Evolutionary conservation across 2,329 filamentous ascomycete genomes (phyloP).

Genomic region (Cercospora janseana): DNA sequence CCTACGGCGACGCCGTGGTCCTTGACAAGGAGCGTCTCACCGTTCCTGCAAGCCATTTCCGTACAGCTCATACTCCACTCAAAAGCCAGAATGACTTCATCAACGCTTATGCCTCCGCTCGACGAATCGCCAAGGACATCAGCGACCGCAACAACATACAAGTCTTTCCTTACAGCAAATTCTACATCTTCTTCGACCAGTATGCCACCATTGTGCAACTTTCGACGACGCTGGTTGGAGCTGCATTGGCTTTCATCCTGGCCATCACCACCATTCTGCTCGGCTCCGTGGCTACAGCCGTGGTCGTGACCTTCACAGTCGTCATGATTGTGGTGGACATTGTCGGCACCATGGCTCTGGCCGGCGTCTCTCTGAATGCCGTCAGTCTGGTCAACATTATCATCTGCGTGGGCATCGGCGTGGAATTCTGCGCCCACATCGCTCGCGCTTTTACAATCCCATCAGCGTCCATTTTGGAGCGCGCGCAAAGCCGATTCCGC

Average conservation of each 20-base stretch:
- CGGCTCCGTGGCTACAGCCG: conserved; percentile 76
- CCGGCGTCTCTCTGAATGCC: conserved; percentile 86
- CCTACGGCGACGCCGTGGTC: conserved; percentile 81
- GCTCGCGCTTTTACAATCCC: conserved; percentile 96
- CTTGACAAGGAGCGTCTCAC: conserved; percentile 66
- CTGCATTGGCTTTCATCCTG: conserved; percentile 82
- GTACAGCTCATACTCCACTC: conserved; percentile 82
- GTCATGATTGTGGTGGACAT: conserved; percentile 93
- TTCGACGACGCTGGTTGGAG: conserved; percentile 74
- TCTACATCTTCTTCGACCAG: conserved; percentile 99
- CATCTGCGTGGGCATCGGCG: conserved; percentile 93
- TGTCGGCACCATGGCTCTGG: conserved; percentile 88
- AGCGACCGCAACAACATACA: conserved; percentile 71
- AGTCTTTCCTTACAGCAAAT: conserved; percentile 94
- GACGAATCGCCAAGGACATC: conserved; percentile 79
- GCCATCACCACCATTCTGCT: conserved; percentile 75
- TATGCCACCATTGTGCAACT: conserved; percentile 82
- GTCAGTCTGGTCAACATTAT: conserved; percentile 94
- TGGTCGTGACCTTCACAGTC: conserved; percentile 81
- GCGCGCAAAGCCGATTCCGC: conserved; percentile 70
- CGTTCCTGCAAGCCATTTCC: conserved; percentile 84
- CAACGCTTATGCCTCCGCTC: conserved; percentile 80
- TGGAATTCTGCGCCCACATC: conserved; percentile 97
- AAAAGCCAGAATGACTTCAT: conserved; percentile 92
- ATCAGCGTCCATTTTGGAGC: conserved; percentile 75